Percentiles rank a stretch among this genome's conserved stretches.
Evolutionary conservation across 2,329 filamentous ascomycete species (phyloP).

Genomic region (Colletotrichum musicola): DNA sequence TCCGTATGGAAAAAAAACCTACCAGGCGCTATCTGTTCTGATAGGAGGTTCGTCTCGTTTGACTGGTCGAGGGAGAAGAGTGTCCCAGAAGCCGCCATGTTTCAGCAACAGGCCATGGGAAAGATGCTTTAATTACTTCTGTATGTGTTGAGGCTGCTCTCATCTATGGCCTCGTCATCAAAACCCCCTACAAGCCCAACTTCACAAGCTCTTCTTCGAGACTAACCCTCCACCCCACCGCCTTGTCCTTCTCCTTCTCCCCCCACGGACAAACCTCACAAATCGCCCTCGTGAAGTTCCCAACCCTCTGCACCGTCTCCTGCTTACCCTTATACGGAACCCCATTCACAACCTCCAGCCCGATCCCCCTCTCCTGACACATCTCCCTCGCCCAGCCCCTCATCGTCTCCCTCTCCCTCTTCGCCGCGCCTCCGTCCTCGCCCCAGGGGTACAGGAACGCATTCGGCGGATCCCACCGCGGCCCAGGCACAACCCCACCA

Average conservation of each 20-base stretch:
- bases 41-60: too few species aligned
- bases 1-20: too few species aligned
- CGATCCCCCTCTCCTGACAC: background rate
- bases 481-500: slow-evolving; percentile 19
- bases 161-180: background rate
- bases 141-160: too few species aligned
- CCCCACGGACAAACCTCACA: slow-evolving; percentile 14
- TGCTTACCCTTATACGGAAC: background rate
- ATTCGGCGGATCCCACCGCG: slow-evolving; percentile 25
- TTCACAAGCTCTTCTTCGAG: slow-evolving; percentile 5
- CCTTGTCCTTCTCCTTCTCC: background rate
- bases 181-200: background rate
- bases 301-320: background rate
- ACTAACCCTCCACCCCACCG: background rate
- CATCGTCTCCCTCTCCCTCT: slow-evolving; percentile 3
- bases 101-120: too few species aligned
- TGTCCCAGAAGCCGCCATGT: too few species aligned
- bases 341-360: slow-evolving; percentile 6
- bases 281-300: slow-evolving; percentile 9
- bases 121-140: too few species aligned
- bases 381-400: slow-evolving; percentile 4
- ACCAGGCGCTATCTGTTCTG: too few species aligned
- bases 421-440: background rate
- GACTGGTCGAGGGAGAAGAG: too few species aligned
- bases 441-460: slow-evolving; percentile 26